These are phyloP conservation scores for Blastobotrys chiropterorum DNA, from an alignment of 805 yeast species.

Conservation along the genomic window DNA sequence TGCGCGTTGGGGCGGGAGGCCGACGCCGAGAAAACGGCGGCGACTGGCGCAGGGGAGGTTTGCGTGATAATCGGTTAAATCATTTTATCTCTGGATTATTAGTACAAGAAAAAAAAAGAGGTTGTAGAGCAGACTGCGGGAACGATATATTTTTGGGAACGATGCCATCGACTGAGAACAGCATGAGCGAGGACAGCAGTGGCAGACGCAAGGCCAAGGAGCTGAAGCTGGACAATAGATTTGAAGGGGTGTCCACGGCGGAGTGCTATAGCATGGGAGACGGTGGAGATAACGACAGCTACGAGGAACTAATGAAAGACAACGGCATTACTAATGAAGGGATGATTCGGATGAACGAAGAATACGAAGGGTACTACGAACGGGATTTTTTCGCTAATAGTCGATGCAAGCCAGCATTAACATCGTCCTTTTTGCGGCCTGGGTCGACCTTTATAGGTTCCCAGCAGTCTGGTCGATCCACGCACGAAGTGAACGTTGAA, in stretches of 20 bases:
- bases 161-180: background rate
- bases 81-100: background rate
- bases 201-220: background rate
- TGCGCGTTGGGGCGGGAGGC: background rate
- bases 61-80: background rate
- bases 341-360: background rate
- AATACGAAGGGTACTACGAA: background rate
- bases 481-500: conserved; percentile 63
- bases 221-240: background rate
- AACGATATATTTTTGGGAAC: background rate
- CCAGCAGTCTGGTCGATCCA: conserved; percentile 61
- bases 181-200: background rate
- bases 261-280: background rate
- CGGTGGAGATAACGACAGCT: background rate
- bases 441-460: conserved; percentile 59
- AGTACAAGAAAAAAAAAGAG: too few relatives aligned
- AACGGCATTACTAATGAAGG: background rate
- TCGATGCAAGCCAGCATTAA: background rate
- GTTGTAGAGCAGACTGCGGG: too few relatives aligned
- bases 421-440: conserved; percentile 47
- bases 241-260: background rate
- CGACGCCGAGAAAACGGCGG: background rate
- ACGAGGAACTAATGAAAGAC: background rate
- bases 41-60: background rate
- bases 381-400: background rate